phyloP scores from a whole-genome alignment of 2,329 filamentous ascomycete species.

The Hypoxylon sp. region DNA sequence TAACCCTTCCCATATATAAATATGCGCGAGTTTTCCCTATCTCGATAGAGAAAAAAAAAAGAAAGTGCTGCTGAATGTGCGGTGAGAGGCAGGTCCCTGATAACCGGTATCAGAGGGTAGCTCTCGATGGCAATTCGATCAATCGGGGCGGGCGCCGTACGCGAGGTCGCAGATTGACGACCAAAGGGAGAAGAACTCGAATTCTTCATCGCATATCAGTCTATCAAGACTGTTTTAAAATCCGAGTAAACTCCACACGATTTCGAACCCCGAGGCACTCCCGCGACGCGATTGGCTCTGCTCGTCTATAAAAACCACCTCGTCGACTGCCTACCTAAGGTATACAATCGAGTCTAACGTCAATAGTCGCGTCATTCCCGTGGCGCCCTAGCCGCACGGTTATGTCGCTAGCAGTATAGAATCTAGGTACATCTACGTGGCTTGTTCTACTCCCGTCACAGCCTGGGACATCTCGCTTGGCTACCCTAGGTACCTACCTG shows the following conservation, averaged over 20 bases:
- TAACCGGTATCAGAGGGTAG: not conserved
- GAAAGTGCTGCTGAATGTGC: not conserved
- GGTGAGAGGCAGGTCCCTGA: not conserved
- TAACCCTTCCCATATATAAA: constrained; percentile 14
- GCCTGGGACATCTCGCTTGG: too few species aligned
- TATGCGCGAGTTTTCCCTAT: constrained; percentile 11
- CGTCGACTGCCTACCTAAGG: not conserved
- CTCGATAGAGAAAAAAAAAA: not conserved
- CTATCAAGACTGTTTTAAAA: not conserved
- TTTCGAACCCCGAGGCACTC: not conserved
- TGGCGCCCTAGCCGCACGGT: not conserved
- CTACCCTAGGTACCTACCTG: too few species aligned
- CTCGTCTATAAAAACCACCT: not conserved
- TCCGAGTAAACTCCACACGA: not conserved
- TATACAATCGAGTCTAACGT: not conserved
- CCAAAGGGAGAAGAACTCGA: not conserved
- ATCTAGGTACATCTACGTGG: too few species aligned
- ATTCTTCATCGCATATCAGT: not conserved
- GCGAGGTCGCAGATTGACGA: not conserved
- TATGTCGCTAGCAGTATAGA: too few species aligned
- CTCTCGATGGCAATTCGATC: not conserved
- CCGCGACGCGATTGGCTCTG: not conserved
- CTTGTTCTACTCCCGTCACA: too few species aligned
- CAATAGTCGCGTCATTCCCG: not conserved
- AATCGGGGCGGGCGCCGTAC: not conserved